phyloP scores from a whole-genome alignment of 176 grass and related monocot species.

The Zea luxurians region DNA sequence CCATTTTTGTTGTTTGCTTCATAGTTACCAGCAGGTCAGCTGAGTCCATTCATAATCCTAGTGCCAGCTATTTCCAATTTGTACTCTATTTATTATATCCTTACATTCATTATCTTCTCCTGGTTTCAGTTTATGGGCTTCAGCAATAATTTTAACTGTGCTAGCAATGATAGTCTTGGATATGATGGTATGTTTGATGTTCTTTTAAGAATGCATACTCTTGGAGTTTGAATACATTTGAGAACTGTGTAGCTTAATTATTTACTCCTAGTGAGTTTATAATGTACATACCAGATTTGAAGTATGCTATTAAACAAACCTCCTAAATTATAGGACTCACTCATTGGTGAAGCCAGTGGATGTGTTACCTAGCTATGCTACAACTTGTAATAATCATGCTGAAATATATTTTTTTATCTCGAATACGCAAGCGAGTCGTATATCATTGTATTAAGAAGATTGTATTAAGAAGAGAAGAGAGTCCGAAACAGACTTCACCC shows the following conservation, averaged over 20 bases:
- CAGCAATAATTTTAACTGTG: conserved; percentile 72
- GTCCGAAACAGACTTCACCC: too few relatives aligned
- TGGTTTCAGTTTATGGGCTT: conserved; percentile 85
- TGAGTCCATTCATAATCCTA: conserved; percentile 26
- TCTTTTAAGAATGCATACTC: conserved; percentile 24
- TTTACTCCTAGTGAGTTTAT: not conserved
- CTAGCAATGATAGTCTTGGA: conserved; percentile 86
- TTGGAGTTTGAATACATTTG: conserved; percentile 21
- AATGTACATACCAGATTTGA: conserved; percentile 8
- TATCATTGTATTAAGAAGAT: too few relatives aligned
- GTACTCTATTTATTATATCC: conserved; percentile 28
- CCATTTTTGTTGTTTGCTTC: conserved; percentile 86
- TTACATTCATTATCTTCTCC: conserved; percentile 37
- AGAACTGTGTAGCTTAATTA: not conserved
- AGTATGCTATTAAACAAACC: not conserved
- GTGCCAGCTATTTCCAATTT: conserved; percentile 22
- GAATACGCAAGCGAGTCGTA: too few relatives aligned
- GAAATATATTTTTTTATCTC: not conserved
- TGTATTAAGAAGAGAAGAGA: too few relatives aligned
- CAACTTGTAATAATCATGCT: not conserved
- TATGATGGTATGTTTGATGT: conserved; percentile 70
- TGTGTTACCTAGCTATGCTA: not conserved
- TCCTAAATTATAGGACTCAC: conserved; percentile 13
- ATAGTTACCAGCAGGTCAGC: conserved; percentile 77
- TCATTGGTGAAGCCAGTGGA: conserved; percentile 26